phyloP scores from a whole-genome alignment of 2,329 filamentous ascomycete genomes.

The Aschersonia sp. region DNA sequence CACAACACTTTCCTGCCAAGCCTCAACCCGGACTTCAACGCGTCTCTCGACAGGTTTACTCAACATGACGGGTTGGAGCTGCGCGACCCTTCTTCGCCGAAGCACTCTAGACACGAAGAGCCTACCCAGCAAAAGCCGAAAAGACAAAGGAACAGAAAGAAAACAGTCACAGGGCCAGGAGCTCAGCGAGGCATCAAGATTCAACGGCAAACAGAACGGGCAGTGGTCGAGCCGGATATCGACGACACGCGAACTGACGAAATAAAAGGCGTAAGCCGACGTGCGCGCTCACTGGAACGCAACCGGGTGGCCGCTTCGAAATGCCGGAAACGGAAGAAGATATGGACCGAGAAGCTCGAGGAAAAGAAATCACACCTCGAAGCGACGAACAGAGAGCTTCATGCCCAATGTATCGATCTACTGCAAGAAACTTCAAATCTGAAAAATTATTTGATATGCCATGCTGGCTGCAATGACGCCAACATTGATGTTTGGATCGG shows the following conservation, averaged over 20 bases:
- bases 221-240: neutral
- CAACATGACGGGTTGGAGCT: too few species aligned
- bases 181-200: neutral
- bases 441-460: constrained; percentile 36
- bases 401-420: constrained; percentile 26
- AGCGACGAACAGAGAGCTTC: constrained; percentile 25
- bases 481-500: constrained; percentile 40
- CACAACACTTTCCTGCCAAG: too few species aligned
- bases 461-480: constrained; percentile 35
- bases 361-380: constrained; percentile 29
- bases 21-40: too few species aligned
- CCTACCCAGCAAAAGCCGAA: neutral
- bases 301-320: constrained; percentile 63
- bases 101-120: too few species aligned
- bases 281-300: constrained; percentile 48
- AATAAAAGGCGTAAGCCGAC: constrained; percentile 11
- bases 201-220: neutral
- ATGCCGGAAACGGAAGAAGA: constrained; percentile 54
- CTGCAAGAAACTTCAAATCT: constrained; percentile 29
- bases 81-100: too few species aligned
- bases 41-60: too few species aligned
- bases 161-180: neutral
- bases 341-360: constrained; percentile 35
- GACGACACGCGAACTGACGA: neutral
- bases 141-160: neutral